phyloP scores from a whole-genome alignment of 2,329 filamentous ascomycete genomes.

The Colletotrichum tropicale region DNA sequence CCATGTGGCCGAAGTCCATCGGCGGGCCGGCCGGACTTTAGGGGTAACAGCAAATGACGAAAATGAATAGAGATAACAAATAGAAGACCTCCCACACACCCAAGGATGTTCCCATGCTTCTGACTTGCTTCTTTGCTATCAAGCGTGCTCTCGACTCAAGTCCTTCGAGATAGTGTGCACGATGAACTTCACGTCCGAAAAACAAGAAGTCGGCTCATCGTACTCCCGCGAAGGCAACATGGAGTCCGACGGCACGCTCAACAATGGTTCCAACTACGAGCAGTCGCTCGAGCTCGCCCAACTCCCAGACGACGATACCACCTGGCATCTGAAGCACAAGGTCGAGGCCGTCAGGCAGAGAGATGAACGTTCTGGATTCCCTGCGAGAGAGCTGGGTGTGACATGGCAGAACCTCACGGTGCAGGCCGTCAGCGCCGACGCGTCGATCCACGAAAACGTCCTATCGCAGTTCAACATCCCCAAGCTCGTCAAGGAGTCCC shows the following conservation, averaged over 20 bases:
- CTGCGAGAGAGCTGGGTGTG: slow-evolving; percentile 60
- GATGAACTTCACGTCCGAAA: background rate
- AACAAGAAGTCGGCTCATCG: background rate
- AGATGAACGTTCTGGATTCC: slow-evolving; percentile 49
- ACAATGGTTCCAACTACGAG: slow-evolving; percentile 13
- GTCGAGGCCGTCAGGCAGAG: slow-evolving; percentile 47
- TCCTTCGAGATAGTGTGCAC: background rate
- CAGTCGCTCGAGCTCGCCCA: slow-evolving; percentile 2
- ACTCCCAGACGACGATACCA: background rate
- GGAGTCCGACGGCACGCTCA: slow-evolving; percentile 19
- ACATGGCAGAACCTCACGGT: slow-evolving; percentile 70
- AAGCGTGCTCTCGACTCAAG: background rate
- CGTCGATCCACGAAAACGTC: slow-evolving; percentile 70
- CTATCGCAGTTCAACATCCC: slow-evolving; percentile 62
- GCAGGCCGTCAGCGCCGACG: slow-evolving; percentile 63
- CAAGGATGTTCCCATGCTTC: background rate
- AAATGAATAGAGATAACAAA: background rate
- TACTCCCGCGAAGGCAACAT: slow-evolving; percentile 3
- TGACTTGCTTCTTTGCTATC: background rate
- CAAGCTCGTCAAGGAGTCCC: slow-evolving; percentile 55
- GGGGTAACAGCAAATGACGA: background rate
- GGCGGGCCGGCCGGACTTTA: background rate
- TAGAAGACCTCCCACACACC: background rate
- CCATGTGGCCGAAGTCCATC: background rate
- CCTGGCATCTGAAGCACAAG: slow-evolving; percentile 53